These are phyloP conservation scores for Pichia scutulata DNA, from an alignment of 805 yeast genomes.

Conservation along the genomic window DNA sequence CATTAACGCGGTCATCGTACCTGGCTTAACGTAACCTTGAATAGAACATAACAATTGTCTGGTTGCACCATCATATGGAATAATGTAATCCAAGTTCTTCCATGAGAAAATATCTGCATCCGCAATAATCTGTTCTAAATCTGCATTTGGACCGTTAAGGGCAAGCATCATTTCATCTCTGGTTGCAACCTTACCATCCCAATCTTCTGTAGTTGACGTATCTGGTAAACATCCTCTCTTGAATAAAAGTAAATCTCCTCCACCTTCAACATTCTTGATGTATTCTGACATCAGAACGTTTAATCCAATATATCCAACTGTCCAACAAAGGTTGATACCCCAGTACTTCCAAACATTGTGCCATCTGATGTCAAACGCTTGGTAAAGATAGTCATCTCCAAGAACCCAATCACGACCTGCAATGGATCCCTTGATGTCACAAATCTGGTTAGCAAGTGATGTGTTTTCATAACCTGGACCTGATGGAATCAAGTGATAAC, in stretches of 20 bases:
- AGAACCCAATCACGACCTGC: conserved; percentile 32
- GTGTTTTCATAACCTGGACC: conserved; percentile 42
- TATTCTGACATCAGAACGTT: conserved; percentile 26
- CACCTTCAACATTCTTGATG: conserved; percentile 22
- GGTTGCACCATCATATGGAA: conserved; percentile 39
- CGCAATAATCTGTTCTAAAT: conserved; percentile 20
- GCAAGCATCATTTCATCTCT: conserved; percentile 20
- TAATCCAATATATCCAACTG: conserved; percentile 31
- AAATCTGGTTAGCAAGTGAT: conserved; percentile 35
- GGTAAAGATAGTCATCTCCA: conserved; percentile 43
- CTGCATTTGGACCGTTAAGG: conserved; percentile 23
- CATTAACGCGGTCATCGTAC: conserved; percentile 53
- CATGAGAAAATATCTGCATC: conserved; percentile 51
- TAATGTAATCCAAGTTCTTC: conserved; percentile 53
- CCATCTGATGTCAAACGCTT: conserved; percentile 43
- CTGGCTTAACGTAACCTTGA: conserved; percentile 43
- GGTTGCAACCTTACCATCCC: conserved; percentile 33
- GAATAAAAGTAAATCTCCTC: conserved; percentile 28
- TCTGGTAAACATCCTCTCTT: conserved; percentile 23
- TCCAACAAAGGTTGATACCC: conserved; percentile 42
- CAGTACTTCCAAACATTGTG: conserved; percentile 73
- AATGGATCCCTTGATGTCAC: conserved; percentile 46
- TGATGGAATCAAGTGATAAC: conserved; percentile 41
- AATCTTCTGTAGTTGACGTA: conserved; percentile 25
- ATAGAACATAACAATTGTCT: conserved; percentile 37